Evolutionary conservation across 2,329 filamentous ascomycete species (phyloP), one percentile per base, ranked within the genome.

Genomic region (Neopestalotiopsis sp.): DNA sequence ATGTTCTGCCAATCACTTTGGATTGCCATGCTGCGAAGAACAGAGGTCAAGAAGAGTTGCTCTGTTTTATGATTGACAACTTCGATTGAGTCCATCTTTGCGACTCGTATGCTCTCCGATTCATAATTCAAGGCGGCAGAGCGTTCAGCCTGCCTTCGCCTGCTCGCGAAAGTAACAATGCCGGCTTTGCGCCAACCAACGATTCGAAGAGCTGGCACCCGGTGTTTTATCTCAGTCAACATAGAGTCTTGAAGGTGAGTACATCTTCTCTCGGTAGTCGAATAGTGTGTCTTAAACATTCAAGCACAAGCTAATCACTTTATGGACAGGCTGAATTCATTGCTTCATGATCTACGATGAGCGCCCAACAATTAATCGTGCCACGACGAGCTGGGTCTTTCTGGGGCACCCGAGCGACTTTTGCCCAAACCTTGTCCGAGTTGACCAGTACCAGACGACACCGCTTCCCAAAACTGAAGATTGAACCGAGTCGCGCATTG

Each of bases 401-500:
- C 6, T 74, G 67, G 67, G 42, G 59, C 30, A 68, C 70, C 14
- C 38, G 67, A 30, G 59, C 69, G 32, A 52, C 42, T 28, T 70
- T 68, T 68, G 69, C 71, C 59, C 69, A 74, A 63, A 70, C 69
- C 3, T 72, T 78, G 4, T 75, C 75, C 7, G 72, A 69, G 34
- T 45, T 73, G 65, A 75, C 76, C 5, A 69, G 66, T 52, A 61
- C 72, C 30, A 72, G 67, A 45, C 65, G 63, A 24, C 69, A 57
- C 10, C 71, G 72, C n/a, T 72, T 69, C 68, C 74, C 73, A 13
- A 42, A 40, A 1, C 68, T 75, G 28, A 63, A 45, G 6, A 4
- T 67, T 6, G 74, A 75, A 1, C 77, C 77, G 9, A 75, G 60
- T 62, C 74, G 74, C 1, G 67, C 77, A 14, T 20, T 78, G 6